These are phyloP conservation scores for Paecilomyces variotii DNA, from an alignment of 2,329 filamentous ascomycete species.

Conservation along the genomic window DNA sequence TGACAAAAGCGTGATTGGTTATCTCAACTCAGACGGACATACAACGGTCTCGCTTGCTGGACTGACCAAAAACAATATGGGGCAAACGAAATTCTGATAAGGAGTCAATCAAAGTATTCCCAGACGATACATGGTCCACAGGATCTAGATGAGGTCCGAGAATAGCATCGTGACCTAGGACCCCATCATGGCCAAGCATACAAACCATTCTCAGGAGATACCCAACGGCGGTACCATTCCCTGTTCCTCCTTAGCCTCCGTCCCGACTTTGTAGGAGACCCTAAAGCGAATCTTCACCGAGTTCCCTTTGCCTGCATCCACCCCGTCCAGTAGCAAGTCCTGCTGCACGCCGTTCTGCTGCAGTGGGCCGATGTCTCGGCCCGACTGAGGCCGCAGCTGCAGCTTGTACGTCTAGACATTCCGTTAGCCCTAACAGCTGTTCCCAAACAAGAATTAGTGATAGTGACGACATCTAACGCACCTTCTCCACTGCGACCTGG, in stretches of 20 bases:
- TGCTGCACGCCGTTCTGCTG: conserved; percentile 76
- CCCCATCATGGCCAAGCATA: not conserved
- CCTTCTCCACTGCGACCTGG: conserved; percentile 89
- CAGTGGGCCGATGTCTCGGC: conserved; percentile 61
- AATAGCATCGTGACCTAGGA: not conserved
- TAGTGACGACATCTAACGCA: conserved; percentile 31
- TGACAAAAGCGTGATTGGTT: not conserved
- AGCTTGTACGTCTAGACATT: conserved; percentile 63
- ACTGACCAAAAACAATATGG: not conserved
- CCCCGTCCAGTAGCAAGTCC: conserved; percentile 67
- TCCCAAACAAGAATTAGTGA: not conserved
- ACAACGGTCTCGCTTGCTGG: not conserved
- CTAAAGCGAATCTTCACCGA: conserved; percentile 88
- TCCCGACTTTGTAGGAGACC: conserved; percentile 66
- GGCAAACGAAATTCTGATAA: not conserved
- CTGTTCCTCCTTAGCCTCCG: conserved; percentile 61
- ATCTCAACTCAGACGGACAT: not conserved
- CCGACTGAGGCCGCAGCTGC: conserved; percentile 76
- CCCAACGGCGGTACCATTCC: conserved; percentile 76
- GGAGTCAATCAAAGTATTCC: conserved; percentile 1
- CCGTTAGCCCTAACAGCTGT: not conserved
- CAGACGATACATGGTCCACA: not conserved
- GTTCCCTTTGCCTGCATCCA: conserved; percentile 63
- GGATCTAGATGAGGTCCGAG: not conserved
- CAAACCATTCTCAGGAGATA: conserved; percentile 47